phyloP scores from a whole-genome alignment of 208 protist genomes.

The Acanthamoeba castellanii region DNA sequence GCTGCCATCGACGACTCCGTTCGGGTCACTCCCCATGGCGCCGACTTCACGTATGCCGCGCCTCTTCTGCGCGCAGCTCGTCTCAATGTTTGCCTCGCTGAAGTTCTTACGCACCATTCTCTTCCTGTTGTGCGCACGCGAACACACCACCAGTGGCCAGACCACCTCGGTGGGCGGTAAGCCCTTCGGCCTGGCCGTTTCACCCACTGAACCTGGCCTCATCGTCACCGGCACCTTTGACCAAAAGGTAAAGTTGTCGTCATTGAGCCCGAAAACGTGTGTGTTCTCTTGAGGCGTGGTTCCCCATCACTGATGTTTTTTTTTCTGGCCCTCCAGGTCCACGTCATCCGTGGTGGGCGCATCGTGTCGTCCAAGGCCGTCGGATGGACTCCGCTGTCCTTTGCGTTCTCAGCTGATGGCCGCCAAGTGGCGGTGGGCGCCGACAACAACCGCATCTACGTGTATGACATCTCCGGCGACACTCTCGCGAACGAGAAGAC shows the following conservation, averaged over 20 bases:
- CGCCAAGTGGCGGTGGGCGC: conserved; percentile 84
- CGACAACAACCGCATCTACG: conserved; percentile 74
- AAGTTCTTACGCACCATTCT: background rate
- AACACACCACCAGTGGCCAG: conserved; percentile 24
- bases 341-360: conserved; percentile 43
- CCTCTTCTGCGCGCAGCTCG: background rate
- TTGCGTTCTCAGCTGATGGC: conserved; percentile 81
- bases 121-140: too few relatives aligned
- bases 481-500: conserved; percentile 8
- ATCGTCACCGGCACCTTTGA: conserved; percentile 65
- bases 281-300: too few relatives aligned
- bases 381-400: conserved; percentile 64
- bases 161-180: conserved; percentile 17
- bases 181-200: conserved; percentile 67
- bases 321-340: background rate
- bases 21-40: conserved; percentile 74
- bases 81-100: background rate
- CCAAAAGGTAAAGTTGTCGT: background rate
- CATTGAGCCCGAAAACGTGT: too few relatives aligned
- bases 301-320: background rate
- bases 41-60: conserved; percentile 55
- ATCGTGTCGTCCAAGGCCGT: conserved; percentile 33
- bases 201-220: background rate
- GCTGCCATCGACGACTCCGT: conserved; percentile 85
- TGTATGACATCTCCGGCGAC: conserved; percentile 34